Base-by-base conservation (phyloP, 2,329 filamentous ascomycete genomes). In the Ilyonectria destructans region DNA sequence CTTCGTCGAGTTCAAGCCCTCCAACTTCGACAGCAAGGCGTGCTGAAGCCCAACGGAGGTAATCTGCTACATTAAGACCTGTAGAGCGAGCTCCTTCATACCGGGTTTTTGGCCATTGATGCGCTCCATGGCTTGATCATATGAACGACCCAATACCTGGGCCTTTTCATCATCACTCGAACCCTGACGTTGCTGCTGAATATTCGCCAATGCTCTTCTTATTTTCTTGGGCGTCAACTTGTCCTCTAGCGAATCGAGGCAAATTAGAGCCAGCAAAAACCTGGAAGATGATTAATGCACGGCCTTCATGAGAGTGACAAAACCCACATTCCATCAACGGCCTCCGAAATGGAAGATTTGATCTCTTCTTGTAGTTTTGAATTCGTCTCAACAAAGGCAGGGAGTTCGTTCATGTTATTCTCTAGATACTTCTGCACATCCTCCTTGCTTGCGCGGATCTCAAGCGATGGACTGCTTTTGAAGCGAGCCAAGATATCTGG, bases 261-360 rank as follows among this genome's bases (percentile, higher is more conserved):
- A 64, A 46, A 49, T 35, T 13, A 19, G 9, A 10, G 62, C 62
- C 1, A 64, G 26, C 3, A 64, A 54, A 29, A 64, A 64, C 62
- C 62, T 64, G 48, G 23, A 17, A 46, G 13, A 31, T 6, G 2
- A 23, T 64, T n/a, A 58, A 37, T 35, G 10, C 9, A 33, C 40
- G 13, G 6, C 21, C 9, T n/a, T n/a, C 2, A 17, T 29, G 52
- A 26, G 6, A 12, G 12, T 35, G 29, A 45, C 2, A 23, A 45
- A 43, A 46, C 54, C 10, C n/a, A 64, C 62, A 64, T 64, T 35
- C 62, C 62, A 46, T 58, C 55, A 4, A 54, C 55, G 2, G 62
- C 62, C 15, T 19, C 23, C 19, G 55, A 64, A 6, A 64, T 58
- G 13, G 55, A 54, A 29, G 46, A 29, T 37, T 64, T 64, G 21